phyloP scores from a whole-genome alignment of 768 basidiomycete species.

The Naganishia kalamii region DNA sequence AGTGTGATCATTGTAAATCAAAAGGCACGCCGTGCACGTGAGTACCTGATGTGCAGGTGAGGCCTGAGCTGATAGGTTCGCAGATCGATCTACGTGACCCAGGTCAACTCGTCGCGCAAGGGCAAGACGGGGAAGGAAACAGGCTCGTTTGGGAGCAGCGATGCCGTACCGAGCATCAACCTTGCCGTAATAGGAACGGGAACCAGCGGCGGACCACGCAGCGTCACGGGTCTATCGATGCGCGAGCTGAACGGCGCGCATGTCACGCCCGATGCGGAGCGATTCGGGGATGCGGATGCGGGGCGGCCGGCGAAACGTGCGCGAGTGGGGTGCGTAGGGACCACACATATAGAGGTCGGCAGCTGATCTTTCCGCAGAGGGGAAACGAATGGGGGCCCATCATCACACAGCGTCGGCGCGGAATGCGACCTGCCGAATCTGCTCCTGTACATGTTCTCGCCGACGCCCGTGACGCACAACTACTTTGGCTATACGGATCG shows the following conservation, averaged over 20 bases:
- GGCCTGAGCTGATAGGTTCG: constrained; percentile 46
- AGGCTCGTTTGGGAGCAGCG: background rate
- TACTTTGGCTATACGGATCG: constrained; percentile 39
- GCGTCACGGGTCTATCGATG: background rate
- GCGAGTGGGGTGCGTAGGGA: background rate
- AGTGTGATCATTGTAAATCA: constrained; percentile 66
- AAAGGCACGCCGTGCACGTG: constrained; percentile 92
- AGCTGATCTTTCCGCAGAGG: background rate
- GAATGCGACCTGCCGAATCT: constrained; percentile 22
- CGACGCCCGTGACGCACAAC: constrained; percentile 29
- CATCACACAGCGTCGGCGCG: background rate
- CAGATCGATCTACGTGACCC: constrained; percentile 36
- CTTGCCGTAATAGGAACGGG: background rate
- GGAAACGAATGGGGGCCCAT: background rate
- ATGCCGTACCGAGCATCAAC: background rate
- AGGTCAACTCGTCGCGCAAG: constrained; percentile 35
- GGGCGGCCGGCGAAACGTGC: background rate
- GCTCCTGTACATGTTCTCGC: constrained; percentile 42
- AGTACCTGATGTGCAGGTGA: constrained; percentile 45
- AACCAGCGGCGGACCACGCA: constrained; percentile 59
- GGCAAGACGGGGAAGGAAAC: background rate
- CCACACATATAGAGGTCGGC: background rate
- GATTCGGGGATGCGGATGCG: background rate
- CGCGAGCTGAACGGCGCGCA: background rate
- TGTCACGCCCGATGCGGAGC: background rate